Evolutionary conservation across 1,284 basidiomycete species (phyloP), one percentile per base, ranked within the genome.

Genomic region (Moesziomyces sp.): DNA sequence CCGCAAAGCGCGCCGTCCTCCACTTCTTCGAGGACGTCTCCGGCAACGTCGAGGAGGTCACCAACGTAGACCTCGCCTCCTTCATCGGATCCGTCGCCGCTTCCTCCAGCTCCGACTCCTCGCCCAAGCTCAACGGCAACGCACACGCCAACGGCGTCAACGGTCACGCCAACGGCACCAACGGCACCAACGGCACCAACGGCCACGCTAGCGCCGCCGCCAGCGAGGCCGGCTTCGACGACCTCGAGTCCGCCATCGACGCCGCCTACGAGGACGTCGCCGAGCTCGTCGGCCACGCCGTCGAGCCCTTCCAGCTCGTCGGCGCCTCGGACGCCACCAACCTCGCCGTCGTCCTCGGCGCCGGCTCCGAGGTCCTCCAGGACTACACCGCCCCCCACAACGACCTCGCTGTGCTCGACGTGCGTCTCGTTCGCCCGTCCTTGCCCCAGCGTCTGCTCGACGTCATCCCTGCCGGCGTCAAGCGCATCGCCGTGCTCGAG

Each of bases 401-500:
- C 33, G 84, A 86, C 63, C 88, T 92, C 42, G 87, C 88, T 2
- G 89, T 93, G 72, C 86, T 93, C 52, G 88, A 89, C 38, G 84
- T 95, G 51, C 88, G 89, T 43, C 87, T 97, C 10, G 86, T 93
- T 62, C 90, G 89, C 65, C 96, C 96, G 9, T 86, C 95, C 3
- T 88, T 90, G 13, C 82, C 89, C 16, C 88, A 89, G 46, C 88
- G 87, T 53, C 86, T 98, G 49, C 86, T 91, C 56, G 85, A 85
- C 35, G 87, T 87, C 40, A 88, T 97, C 46, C 90, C 92, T 11
- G 65, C 87, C 1, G 89, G 89, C 5, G 88, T 88, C 40, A 88
- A 88, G 47, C 90, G 89, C 47, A 88, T 98, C 57, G 87, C 97
- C 51, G 92, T 97, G 4, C 88, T 97, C 21, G 96, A 94, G 85